These are phyloP conservation scores for Singerocomus inundabilis DNA, from an alignment of 1,284 basidiomycete genomes.

Conservation along the genomic window DNA sequence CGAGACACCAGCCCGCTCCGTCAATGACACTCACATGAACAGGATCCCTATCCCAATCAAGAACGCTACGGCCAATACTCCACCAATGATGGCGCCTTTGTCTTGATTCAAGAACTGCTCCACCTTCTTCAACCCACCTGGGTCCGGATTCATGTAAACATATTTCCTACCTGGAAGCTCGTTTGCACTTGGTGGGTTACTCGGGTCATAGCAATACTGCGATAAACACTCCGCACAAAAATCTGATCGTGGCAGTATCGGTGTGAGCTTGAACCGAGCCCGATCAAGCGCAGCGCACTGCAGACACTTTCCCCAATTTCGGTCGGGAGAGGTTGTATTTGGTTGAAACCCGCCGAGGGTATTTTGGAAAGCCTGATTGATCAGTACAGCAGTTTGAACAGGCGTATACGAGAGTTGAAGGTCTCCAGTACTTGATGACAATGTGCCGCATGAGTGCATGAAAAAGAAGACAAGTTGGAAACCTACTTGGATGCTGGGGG, in stretches of 20 bases:
- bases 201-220: conserved; percentile 38
- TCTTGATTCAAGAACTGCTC: conserved; percentile 21
- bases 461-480: neutral
- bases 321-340: conserved; percentile 37
- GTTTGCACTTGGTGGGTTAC: conserved; percentile 24
- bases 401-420: conserved; percentile 50
- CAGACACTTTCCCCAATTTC: conserved; percentile 40
- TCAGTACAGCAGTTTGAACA: conserved; percentile 46
- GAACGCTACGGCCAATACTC: conserved; percentile 11
- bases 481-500: conserved; percentile 60
- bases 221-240: conserved; percentile 30
- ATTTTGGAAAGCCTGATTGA: conserved; percentile 53
- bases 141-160: conserved; percentile 28
- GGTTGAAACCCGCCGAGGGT: conserved; percentile 57
- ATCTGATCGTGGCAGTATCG: conserved; percentile 22
- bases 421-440: conserved; percentile 38
- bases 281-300: conserved; percentile 46
- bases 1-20: neutral
- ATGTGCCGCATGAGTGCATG: neutral
- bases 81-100: conserved; percentile 27
- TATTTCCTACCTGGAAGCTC: conserved; percentile 20
- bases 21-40: conserved; percentile 27
- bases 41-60: conserved; percentile 20
- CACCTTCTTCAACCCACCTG: conserved; percentile 21
- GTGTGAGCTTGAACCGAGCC: conserved; percentile 30